phyloP scores from a whole-genome alignment of 805 yeast species.

The Scheffersomyces stipitis region DNA sequence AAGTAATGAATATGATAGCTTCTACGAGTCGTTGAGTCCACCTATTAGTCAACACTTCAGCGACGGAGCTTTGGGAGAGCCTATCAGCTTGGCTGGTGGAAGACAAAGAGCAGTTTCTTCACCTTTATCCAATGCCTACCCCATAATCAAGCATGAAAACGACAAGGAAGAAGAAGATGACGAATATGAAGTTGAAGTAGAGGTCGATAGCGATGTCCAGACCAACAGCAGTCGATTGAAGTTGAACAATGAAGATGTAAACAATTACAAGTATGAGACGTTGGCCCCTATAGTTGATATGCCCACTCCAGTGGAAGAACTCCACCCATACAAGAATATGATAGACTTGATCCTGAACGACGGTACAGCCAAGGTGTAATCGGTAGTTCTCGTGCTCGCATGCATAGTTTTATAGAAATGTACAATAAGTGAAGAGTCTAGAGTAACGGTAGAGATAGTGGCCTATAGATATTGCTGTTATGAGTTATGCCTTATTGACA shows the following conservation, averaged over 20 bases:
- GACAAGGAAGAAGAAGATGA: slow-evolving; percentile 37
- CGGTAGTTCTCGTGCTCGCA: too few relatives aligned
- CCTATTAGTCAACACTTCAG: neutral
- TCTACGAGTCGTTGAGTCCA: neutral
- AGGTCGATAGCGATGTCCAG: slow-evolving; percentile 16
- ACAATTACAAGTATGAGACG: slow-evolving; percentile 1
- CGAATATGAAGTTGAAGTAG: slow-evolving; percentile 31
- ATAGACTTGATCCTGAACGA: slow-evolving; percentile 2
- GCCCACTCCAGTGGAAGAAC: slow-evolving; percentile 27
- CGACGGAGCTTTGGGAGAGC: neutral
- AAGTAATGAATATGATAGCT: neutral
- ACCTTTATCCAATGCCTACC: slow-evolving; percentile 1
- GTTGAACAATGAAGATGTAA: slow-evolving; percentile 1
- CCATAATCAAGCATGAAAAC: slow-evolving; percentile 15
- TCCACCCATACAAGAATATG: slow-evolving; percentile 11
- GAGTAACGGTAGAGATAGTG: too few relatives aligned
- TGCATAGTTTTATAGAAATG: too few relatives aligned
- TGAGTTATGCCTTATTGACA: too few relatives aligned
- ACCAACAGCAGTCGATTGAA: slow-evolving; percentile 2
- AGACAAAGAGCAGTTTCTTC: neutral
- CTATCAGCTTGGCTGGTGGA: neutral
- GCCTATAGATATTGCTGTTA: too few relatives aligned
- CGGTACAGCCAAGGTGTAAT: neutral
- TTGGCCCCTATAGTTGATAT: slow-evolving; percentile 23
- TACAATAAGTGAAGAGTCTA: too few relatives aligned